Conservation (phyloP, 352 stramenopile species). For the Heterotrichella gracilis region DNA sequence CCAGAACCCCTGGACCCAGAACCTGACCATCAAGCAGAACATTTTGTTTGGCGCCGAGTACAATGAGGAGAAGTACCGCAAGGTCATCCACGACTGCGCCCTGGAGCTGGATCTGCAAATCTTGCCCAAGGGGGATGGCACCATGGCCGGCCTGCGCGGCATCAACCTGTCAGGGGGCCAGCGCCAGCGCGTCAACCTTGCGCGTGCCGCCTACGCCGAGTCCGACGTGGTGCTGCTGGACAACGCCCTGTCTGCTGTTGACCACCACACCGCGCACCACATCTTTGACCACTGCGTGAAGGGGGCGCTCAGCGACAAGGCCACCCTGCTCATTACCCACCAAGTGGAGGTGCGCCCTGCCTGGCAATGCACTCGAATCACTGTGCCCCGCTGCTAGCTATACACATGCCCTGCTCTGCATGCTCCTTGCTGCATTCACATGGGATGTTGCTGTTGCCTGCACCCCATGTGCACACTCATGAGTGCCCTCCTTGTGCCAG, state of each 20-base stretch:
- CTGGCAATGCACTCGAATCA: too few species aligned
- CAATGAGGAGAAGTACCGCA: constrained; percentile 29
- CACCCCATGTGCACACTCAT: too few species aligned
- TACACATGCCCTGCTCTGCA: too few species aligned
- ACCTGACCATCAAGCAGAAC: constrained; percentile 52
- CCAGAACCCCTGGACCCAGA: constrained; percentile 54
- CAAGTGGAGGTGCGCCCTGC: too few species aligned
- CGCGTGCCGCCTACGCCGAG: constrained; percentile 26
- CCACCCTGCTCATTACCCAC: constrained; percentile 30
- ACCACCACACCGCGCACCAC: constrained; percentile 26
- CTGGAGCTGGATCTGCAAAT: constrained; percentile 36
- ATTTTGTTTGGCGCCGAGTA: constrained; percentile 42
- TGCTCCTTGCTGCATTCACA: too few species aligned
- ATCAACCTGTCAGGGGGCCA: constrained; percentile 35
- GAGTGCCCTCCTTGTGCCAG: too few species aligned
- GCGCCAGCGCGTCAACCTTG: constrained; percentile 26
- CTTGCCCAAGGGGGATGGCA: constrained; percentile 34
- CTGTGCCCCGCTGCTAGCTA: too few species aligned
- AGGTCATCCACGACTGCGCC: constrained; percentile 29
- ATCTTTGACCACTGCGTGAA: constrained; percentile 33
- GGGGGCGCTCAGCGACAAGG: constrained; percentile 19
- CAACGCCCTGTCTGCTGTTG: constrained; percentile 23
- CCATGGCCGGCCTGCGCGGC: constrained; percentile 36
- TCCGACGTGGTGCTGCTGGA: constrained; percentile 26
- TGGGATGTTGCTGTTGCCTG: too few species aligned